These are phyloP conservation scores for Tetragonia tetragonoides DNA, from an alignment of 148 eudicot species.

Conservation along the genomic window DNA sequence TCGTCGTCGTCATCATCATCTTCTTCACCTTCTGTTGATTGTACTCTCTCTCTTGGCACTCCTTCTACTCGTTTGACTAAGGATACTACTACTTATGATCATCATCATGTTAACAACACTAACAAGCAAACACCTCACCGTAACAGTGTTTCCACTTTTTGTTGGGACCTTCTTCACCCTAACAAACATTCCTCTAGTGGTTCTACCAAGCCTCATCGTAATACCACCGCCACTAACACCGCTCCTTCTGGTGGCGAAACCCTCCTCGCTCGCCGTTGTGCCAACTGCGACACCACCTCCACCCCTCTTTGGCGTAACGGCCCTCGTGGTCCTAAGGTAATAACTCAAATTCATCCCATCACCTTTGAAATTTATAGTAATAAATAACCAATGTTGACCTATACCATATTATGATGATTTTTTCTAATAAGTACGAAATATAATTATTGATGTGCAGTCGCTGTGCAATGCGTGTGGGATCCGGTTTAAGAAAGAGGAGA, in stretches of 20 bases:
- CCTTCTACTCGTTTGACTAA: slow-evolving; percentile 64
- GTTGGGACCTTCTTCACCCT: slow-evolving; percentile 76
- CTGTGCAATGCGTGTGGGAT: slow-evolving; percentile 98
- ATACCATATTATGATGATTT: too few species aligned
- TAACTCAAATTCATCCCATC: background rate
- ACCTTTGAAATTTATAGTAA: too few species aligned
- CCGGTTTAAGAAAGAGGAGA: slow-evolving; percentile 92
- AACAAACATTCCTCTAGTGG: slow-evolving; percentile 20
- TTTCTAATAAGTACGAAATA: too few species aligned
- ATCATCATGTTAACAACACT: background rate
- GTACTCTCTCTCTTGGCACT: slow-evolving; percentile 87
- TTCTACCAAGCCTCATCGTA: slow-evolving; percentile 27
- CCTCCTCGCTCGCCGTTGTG: slow-evolving; percentile 74
- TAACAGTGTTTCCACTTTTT: slow-evolving; percentile 39
- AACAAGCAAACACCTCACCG: slow-evolving; percentile 20
- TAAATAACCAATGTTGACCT: too few species aligned
- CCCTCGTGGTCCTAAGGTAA: slow-evolving; percentile 96
- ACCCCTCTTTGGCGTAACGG: slow-evolving; percentile 99
- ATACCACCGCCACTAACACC: slow-evolving; percentile 7
- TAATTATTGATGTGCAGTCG: slow-evolving; percentile 49
- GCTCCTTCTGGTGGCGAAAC: slow-evolving; percentile 37
- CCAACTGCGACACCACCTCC: slow-evolving; percentile 96
- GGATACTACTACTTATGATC: background rate
- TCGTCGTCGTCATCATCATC: slow-evolving; percentile 32
- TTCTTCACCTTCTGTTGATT: slow-evolving; percentile 59